Conservation (phyloP, 805 yeast species). For the Ogataea chonburiensis region DNA sequence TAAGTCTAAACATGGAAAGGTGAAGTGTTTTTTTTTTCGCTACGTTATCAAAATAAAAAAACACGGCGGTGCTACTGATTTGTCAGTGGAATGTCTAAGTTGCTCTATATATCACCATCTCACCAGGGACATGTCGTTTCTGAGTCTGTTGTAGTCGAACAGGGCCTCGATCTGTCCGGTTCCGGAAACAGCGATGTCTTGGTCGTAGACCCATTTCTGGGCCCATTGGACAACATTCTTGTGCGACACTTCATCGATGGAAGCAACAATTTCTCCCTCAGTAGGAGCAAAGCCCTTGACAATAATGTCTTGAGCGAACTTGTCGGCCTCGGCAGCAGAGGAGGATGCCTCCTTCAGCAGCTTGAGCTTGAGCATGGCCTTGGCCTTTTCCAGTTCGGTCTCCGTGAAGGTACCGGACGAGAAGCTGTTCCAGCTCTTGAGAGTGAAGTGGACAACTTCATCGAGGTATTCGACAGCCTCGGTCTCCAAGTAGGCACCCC, state of each 20-base stretch:
- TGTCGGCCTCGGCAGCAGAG: slow-evolving; percentile 41
- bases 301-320: slow-evolving; percentile 59
- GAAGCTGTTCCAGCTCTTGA: slow-evolving; percentile 87
- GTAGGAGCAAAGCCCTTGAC: slow-evolving; percentile 63
- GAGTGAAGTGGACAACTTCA: slow-evolving; percentile 75
- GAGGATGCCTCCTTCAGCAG: slow-evolving; percentile 53
- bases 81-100: slow-evolving; percentile 3
- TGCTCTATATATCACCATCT: slow-evolving; percentile 53
- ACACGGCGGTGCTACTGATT: slow-evolving; percentile 7
- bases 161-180: slow-evolving; percentile 84
- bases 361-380: slow-evolving; percentile 65
- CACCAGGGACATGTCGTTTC: slow-evolving; percentile 88
- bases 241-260: slow-evolving; percentile 62
- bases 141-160: slow-evolving; percentile 79
- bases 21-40: slow-evolving; percentile 6
- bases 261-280: slow-evolving; percentile 54
- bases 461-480: slow-evolving; percentile 61
- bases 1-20: slow-evolving; percentile 5
- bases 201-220: slow-evolving; percentile 73
- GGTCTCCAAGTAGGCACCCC: slow-evolving; percentile 75
- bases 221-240: slow-evolving; percentile 73
- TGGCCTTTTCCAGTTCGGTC: slow-evolving; percentile 76
- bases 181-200: slow-evolving; percentile 79
- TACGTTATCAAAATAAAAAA: slow-evolving; percentile 8
- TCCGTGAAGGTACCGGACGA: slow-evolving; percentile 66